Conservation (phyloP, 176 grass and related monocot genomes). For the Leersia perrieri region DNA sequence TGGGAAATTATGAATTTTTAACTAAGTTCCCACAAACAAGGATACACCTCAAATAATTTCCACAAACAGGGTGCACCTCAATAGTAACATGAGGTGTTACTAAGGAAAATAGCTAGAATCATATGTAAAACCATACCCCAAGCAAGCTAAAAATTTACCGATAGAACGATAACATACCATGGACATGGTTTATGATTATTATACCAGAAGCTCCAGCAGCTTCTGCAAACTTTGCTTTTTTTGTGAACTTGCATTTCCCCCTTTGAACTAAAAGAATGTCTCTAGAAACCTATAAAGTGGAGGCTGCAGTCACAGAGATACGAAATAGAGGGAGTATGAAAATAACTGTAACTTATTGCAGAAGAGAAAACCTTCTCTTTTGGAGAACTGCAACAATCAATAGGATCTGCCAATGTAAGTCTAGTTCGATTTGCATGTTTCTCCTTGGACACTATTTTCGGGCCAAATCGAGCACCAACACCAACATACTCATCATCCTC, state of each 20-base stretch:
- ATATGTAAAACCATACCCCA: background rate
- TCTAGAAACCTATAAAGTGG: conserved; percentile 53
- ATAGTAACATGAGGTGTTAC: background rate
- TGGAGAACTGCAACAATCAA: conserved; percentile 60
- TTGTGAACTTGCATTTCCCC: conserved; percentile 88
- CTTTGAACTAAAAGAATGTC: conserved; percentile 77
- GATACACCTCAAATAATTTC: background rate
- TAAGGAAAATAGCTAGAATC: background rate
- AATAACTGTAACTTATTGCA: background rate
- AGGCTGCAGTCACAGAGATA: background rate
- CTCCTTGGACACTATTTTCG: conserved; percentile 87
- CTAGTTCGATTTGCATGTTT: conserved; percentile 68
- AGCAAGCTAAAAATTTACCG: background rate
- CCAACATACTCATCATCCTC: conserved; percentile 80
- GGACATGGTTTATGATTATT: conserved; percentile 83
- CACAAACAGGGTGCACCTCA: background rate
- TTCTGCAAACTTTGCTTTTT: conserved; percentile 81
- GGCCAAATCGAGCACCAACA: conserved; percentile 86
- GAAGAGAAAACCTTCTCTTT: conserved; percentile 47
- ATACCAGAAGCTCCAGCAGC: conserved; percentile 92
- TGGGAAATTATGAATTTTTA: background rate
- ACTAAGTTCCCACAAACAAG: background rate
- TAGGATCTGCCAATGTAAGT: conserved; percentile 66
- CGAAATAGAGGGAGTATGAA: background rate
- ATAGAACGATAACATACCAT: conserved; percentile 41